Evolutionary conservation across 2,329 filamentous ascomycete species (phyloP).

Genomic region (Colletotrichum sidae): DNA sequence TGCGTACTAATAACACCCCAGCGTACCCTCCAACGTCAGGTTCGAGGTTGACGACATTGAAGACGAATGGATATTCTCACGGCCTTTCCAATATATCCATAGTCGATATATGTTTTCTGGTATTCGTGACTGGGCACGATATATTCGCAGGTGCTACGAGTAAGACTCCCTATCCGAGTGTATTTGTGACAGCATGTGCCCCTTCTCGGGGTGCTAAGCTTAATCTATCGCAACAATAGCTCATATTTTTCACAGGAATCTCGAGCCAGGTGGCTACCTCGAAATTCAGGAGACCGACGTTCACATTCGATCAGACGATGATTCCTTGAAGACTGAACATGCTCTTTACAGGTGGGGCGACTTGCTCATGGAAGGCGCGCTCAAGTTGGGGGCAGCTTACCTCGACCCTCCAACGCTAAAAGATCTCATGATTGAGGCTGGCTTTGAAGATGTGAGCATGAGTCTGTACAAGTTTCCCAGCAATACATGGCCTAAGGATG

Average conservation of each 20-base stretch:
- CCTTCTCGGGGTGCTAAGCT: no score
- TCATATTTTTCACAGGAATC: constrained; percentile 39
- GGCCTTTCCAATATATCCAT: constrained; percentile 67
- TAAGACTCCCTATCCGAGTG: background rate
- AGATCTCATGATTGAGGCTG: constrained; percentile 42
- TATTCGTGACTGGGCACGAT: constrained; percentile 60
- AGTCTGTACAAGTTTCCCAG: constrained; percentile 36
- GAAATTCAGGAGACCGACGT: constrained; percentile 44
- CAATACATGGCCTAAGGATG: constrained; percentile 30
- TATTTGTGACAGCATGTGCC: background rate
- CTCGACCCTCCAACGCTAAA: constrained; percentile 41
- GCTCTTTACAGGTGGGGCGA: constrained; percentile 41
- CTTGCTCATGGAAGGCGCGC: constrained; percentile 21
- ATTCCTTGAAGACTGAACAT: background rate
- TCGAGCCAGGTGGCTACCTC: constrained; percentile 54
- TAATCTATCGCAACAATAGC: no score
- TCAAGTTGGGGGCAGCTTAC: constrained; percentile 44
- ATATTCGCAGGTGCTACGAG: constrained; percentile 59
- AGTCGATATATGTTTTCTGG: constrained; percentile 60
- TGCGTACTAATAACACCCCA: constrained; percentile 11
- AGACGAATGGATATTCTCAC: constrained; percentile 60
- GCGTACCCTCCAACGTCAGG: constrained; percentile 64
- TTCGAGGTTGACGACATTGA: constrained; percentile 68
- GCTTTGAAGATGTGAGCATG: constrained; percentile 39
- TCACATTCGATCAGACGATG: background rate